Percentiles rank a stretch among this genome's conserved stretches.
Evolutionary conservation across 2,329 filamentous ascomycete genomes (phyloP).

Genomic region (Talaromyces sp.): DNA sequence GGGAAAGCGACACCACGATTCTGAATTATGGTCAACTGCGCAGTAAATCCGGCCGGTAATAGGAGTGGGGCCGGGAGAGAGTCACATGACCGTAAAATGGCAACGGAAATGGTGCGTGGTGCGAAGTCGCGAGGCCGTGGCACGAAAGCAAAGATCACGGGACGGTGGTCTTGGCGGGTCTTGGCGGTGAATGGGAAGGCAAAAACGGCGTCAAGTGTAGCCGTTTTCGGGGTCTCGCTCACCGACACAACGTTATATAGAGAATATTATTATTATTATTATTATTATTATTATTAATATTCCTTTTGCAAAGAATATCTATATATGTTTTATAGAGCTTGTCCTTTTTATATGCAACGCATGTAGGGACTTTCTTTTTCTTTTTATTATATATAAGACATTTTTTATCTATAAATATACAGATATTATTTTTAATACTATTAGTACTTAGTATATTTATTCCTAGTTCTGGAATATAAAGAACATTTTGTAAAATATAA

Average conservation of each 20-base stretch:
- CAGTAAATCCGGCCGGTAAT: background rate
- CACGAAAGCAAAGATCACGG: slow-evolving; percentile 1
- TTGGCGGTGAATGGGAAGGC: slow-evolving; percentile 15
- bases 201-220: slow-evolving; percentile 16
- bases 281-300: no score
- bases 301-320: no score
- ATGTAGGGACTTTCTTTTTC: no score
- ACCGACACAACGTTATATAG: slow-evolving; percentile 4
- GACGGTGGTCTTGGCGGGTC: slow-evolving; percentile 7
- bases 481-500: no score
- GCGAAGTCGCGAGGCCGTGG: slow-evolving; percentile 6
- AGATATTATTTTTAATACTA: no score
- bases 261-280: no score
- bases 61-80: slow-evolving; percentile 10
- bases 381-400: no score
- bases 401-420: no score
- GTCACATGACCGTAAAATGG: slow-evolving; percentile 15
- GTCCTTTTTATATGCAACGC: no score
- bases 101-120: background rate
- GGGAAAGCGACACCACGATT: background rate
- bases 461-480: no score
- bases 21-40: background rate
- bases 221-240: slow-evolving; percentile 3
- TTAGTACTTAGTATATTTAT: no score
- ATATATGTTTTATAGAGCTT: no score